Evolutionary conservation across 192 early-diverging fungal genomes (phyloP), one percentile per base, ranked within the genome.

Genomic region (Coemansia furcata): DNA sequence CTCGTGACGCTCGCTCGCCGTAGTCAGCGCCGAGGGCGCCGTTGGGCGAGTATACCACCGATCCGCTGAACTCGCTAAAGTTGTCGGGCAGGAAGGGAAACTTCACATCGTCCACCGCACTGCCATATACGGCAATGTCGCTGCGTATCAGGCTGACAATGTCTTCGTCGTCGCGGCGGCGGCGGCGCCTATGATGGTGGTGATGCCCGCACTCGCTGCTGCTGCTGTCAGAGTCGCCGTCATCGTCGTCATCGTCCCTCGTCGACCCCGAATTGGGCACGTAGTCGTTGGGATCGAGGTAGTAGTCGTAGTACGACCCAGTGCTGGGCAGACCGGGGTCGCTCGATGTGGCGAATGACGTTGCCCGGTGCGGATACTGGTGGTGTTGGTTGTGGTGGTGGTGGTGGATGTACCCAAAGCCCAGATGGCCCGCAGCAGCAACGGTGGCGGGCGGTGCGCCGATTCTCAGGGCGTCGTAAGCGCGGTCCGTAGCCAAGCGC

Each of bases 81-180:
- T 73, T 81, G 50, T 81, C 79, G 0, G 69, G 63, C 62, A 72
- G 57, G 17, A 81, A 81, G 4, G 79, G 79, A n/a, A 81, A 81
- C 49, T 81, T 81, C 6, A 76, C 67, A 44, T 81, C 79, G 9
- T 81, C 79, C 49, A 55, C 65, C 6, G 77, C 68, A 29, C 73
- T 74, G 43, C 73, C 63, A 42, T 81, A 81, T 15, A 81, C 73
- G 21, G 78, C 78, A 0, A 81, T 68, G 30, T 81, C 78, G 42
- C 73, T 76, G 9, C 73, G 73, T 26, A 81, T 65, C 21, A 76
- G 17, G 46, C 78, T 81, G 29, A 67, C 59, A 21, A 74, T 72
- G 37, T 81, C 40, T 17, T 42, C 76, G 21, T 72, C 73, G n/a
- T 59, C 57, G 4, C 35, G 33, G 32, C 57, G 57, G 6, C 35